Evolutionary conservation across 805 yeast species (phyloP), one percentile per base, ranked within the genome.

Genomic region (Myxozyma vanderwaltii): DNA sequence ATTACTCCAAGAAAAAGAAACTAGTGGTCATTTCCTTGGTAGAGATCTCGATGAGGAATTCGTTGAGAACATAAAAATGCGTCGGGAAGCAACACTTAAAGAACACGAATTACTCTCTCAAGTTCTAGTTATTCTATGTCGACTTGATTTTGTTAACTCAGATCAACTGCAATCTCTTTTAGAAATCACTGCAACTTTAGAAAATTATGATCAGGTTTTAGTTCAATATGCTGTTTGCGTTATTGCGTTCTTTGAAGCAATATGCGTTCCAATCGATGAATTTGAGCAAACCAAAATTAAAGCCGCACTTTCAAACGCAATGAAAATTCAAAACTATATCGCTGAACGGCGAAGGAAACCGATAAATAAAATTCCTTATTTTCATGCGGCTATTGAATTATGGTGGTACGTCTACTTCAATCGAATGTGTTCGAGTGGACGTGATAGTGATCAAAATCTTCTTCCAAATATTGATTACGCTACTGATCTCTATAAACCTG

Each of bases 51-150:
- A 69, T 72, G 77, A 77, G 21, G 72, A 74, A 4, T 80, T 83
- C 57, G 76, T 77, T 49, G 79, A 83, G 50, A 74, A 77, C 21
- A 71, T 86, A 36, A 77, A 77, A 38, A 85, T 81, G 67, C 81
- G 87, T 68, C 82, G 90, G 63, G 82, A 81, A 56, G 83, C 83
- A 63, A 75, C 89, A 29, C 79, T 83, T 53, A 77, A 76, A 51
- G 85, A 86, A 66, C 94, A 91, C 70, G 96, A 89, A 67, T 69
- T 79, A 1, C 72, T 91, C 55, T 86, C 91, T 45, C 88, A 85
- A 70, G 76, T 89, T 1, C 74, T 86, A 86, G 1, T 71, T 82
- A 45, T 75, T 80, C 6, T 74, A 76, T 1, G 75, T 75, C 39
- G 75, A 76, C 40, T 59, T 69, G 26, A 66, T 74, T 1, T 64